Conservation (phyloP, 2,329 filamentous ascomycete genomes). For the Dactylellina leptospora region DNA sequence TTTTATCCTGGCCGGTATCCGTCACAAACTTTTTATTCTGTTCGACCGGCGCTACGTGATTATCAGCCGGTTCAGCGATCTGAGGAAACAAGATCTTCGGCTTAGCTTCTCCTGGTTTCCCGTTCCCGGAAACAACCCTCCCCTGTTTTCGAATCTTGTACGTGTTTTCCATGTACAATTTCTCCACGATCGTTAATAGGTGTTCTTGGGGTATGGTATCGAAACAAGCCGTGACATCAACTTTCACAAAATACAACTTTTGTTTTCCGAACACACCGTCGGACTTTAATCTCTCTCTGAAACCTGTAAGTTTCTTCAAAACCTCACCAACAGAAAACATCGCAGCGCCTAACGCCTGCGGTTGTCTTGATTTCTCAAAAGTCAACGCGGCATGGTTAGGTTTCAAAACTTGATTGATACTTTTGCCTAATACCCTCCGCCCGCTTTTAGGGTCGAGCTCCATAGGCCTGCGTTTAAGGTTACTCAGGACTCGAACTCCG, state of each 20-base stretch:
- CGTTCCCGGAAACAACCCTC: slow-evolving; percentile 65
- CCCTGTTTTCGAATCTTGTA: slow-evolving; percentile 72
- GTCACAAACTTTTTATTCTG: slow-evolving; percentile 55
- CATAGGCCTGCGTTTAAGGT: slow-evolving; percentile 74
- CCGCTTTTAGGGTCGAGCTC: slow-evolving; percentile 57
- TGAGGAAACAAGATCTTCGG: slow-evolving; percentile 42
- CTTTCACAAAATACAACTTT: slow-evolving; percentile 83
- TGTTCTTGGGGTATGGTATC: slow-evolving; percentile 89
- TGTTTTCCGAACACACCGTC: slow-evolving; percentile 59
- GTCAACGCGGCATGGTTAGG: slow-evolving; percentile 81
- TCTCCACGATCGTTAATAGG: slow-evolving; percentile 71
- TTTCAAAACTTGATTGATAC: slow-evolving; percentile 75
- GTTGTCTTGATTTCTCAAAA: slow-evolving; percentile 75
- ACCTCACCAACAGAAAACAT: slow-evolving; percentile 85
- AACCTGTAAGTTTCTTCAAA: slow-evolving; percentile 75
- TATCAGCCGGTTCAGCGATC: slow-evolving; percentile 36
- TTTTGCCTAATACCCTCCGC: slow-evolving; percentile 65
- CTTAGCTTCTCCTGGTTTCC: slow-evolving; percentile 55
- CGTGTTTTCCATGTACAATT: slow-evolving; percentile 58
- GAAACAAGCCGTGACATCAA: slow-evolving; percentile 91
- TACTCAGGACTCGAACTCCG: slow-evolving; percentile 84
- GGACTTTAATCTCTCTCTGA: slow-evolving; percentile 66
- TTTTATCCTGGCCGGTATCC: slow-evolving; percentile 62
- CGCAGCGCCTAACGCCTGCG: slow-evolving; percentile 75
- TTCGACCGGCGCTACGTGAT: slow-evolving; percentile 57